A percentile compares a stretch with the other conserved stretches of the same genome.
phyloP scores from a whole-genome alignment of 176 grass and related monocot genomes.

The Phyllostachys edulis region DNA sequence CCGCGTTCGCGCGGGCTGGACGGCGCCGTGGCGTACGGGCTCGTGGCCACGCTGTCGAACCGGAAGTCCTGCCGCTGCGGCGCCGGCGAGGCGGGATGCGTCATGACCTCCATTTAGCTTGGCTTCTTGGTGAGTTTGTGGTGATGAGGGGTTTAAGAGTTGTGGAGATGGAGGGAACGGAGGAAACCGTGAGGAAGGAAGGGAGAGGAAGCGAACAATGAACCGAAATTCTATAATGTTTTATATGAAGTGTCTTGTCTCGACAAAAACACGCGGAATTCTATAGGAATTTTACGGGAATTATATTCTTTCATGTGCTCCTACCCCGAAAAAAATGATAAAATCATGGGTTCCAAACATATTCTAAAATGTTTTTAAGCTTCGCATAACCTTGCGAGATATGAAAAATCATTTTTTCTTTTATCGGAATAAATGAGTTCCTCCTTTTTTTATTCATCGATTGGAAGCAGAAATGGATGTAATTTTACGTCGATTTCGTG shows the following conservation, averaged over 20 bases:
- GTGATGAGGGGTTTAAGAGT: slow-evolving; percentile 25
- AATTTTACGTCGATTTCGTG: background rate
- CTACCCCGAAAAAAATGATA: background rate
- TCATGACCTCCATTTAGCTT: slow-evolving; percentile 33
- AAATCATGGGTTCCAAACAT: background rate
- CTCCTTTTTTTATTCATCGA: background rate
- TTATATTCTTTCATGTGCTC: background rate
- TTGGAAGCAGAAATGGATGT: background rate
- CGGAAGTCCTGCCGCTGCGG: slow-evolving; percentile 19
- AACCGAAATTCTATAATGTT: background rate
- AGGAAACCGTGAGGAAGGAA: slow-evolving; percentile 45
- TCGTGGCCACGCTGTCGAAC: slow-evolving; percentile 25
- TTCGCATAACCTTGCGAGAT: background rate
- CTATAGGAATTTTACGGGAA: background rate
- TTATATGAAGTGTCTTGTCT: background rate
- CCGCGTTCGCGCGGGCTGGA: slow-evolving; percentile 33
- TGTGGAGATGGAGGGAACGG: slow-evolving; percentile 25
- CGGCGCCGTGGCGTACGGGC: slow-evolving; percentile 46
- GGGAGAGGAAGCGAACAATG: background rate
- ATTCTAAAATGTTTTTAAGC: background rate
- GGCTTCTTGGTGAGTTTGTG: slow-evolving; percentile 3
- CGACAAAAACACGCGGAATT: background rate
- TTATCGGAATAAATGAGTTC: background rate
- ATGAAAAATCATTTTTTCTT: background rate
- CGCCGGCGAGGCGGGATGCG: slow-evolving; percentile 18